Evolutionary conservation across 257 asterid species (phyloP), one percentile per base, ranked within the genome.

Genomic region (Eustoma russellianum): DNA sequence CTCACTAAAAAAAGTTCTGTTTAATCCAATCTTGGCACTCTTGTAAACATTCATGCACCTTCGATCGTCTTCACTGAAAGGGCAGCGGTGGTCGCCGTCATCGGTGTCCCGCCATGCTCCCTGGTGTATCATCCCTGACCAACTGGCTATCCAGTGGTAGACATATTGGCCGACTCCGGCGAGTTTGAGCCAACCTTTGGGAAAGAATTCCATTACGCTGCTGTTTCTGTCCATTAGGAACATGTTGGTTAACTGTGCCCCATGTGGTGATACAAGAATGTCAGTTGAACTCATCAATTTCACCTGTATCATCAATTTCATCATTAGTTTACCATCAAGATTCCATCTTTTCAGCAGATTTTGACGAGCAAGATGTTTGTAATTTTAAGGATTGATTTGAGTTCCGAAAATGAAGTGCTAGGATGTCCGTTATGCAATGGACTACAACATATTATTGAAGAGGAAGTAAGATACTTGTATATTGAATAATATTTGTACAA

Each of bases 181-280:
- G 3, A 69, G 66, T 59, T 85, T 81, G 5, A 73, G 66, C 92
- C 92, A 85, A 0, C 94, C 94, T 52, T 82, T 82, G 1, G 94
- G 92, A 41, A 85, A 85, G 34, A 85, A 61, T 55, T 85, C 94
- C 78, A 82, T 69, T 12, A 85, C 79, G 52, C 91, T 81, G 62
- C 91, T 73, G 68, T 77, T 83, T 67, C 77, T 66, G 28, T 87
- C 83, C 94, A 83, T 81, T 41, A 81, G 49, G 56, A 83, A 70
- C 90, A 84, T 73, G 80, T 84, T 84, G 3, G 80, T 79, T 55
- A 88, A 33, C 55, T 88, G 96, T 6, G 96, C 94, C 6, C 92
- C 94, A 50, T 84, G 94, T 38, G 94, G 90, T 24, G 93, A 84
- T 33, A 80, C 72, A 55, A 84, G 51, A 30, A 88, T 64, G 61